Base-by-base conservation (phyloP, 139 green algal species). In the Mychonastes homosphaera region DNA sequence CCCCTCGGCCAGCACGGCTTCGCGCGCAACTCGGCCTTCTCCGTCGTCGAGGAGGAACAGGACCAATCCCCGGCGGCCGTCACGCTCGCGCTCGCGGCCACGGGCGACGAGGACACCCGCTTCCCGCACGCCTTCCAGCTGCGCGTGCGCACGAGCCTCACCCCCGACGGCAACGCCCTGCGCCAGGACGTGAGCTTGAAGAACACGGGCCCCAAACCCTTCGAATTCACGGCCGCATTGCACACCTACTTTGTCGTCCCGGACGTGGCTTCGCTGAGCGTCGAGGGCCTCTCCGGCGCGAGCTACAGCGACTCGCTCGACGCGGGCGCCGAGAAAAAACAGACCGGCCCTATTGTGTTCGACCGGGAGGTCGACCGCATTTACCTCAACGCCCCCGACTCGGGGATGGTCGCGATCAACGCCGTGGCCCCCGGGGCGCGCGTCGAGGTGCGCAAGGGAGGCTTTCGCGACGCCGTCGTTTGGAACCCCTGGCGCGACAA, bases 401-500 rank as follows among this genome's bases (percentile, higher is more conserved):
- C 56, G 28, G 44, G 32, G 0, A 49, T 92, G 9, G 16, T 48
- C 16, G 67, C 83, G 77, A 64, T 88, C 26, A 29, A 70, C 1
- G 78, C 86, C 52, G 54, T 44, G 6, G 64, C 58, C 28, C 52
- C 40, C 4, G 12, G 40, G 3, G 38, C 41, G 2, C 32, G 28
- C 10, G 46, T 87, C 4, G 48, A 62, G 21, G 50, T 91, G 0
- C 39, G 64, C 21, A 85, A 85, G 61, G 32, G 51, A 2, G 69
- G 65, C 41, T 79, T 90, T 29, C 74, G 75, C 6, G 85, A 93
- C 57, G 78, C 78, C 15, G 79, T 93, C 18, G 68, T 93, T 7
- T 93, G 85, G 85, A 90, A 88, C 67, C 85, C 85, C 7, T 88
- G 80, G 75, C 47, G 79, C 3, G 77, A 77, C 8, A 88, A 88